Evolutionary conservation across 1,139 yeast species (phyloP).

Genomic region (Protomyces gravidus): DNA sequence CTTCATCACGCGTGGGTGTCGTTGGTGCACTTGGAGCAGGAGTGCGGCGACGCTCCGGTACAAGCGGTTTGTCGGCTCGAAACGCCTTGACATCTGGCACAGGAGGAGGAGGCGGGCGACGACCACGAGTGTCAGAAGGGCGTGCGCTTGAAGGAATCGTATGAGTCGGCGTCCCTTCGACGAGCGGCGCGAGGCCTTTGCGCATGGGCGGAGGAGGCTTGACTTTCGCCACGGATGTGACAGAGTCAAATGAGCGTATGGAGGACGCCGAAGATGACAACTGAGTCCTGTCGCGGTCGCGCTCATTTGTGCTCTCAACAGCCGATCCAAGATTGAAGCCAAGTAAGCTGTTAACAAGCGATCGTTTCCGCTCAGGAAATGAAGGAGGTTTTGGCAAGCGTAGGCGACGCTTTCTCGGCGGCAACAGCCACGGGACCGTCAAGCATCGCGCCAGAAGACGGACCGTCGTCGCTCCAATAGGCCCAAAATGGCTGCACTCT

Average conservation of each 20-base stretch:
- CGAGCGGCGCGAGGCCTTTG: neutral
- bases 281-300: too few relatives aligned
- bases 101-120: neutral
- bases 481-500: slow-evolving; percentile 30
- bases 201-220: slow-evolving; percentile 8
- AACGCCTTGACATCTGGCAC: neutral
- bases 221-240: slow-evolving; percentile 18
- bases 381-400: neutral
- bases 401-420: slow-evolving; percentile 15
- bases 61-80: neutral
- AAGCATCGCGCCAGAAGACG: slow-evolving; percentile 34
- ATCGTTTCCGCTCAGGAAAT: slow-evolving; percentile 10
- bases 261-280: slow-evolving; percentile 1
- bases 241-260: slow-evolving; percentile 16
- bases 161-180: neutral
- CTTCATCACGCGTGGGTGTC: neutral
- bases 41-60: neutral
- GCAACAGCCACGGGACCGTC: slow-evolving; percentile 33
- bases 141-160: neutral
- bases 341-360: neutral
- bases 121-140: neutral
- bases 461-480: slow-evolving; percentile 34
- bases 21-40: neutral
- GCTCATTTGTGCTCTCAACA: neutral
- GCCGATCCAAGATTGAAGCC: slow-evolving; percentile 15